Evolutionary conservation across 257 asterid species (phyloP), one percentile per base, ranked within the genome.

Genomic region (Lithospermum erythrorhizon): DNA sequence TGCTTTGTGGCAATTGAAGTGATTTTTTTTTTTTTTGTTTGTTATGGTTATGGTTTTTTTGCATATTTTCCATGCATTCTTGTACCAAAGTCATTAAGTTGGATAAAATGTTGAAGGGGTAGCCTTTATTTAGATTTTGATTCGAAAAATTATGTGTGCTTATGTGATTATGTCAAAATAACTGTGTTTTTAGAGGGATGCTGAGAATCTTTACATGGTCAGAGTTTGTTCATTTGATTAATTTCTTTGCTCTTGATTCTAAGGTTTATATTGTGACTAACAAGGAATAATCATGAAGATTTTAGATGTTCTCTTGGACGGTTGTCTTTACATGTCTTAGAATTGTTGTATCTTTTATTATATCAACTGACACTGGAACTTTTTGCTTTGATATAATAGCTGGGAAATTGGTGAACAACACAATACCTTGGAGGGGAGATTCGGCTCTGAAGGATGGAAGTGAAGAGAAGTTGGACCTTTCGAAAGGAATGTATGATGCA

Each of bases 401-500:
- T 13, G 98, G 98, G 35, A 87, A 79, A 63, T 63, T 90, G 83
- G 93, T 60, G 55, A 63, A 82, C 13, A 85, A 82, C 56, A 54
- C 24, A 53, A 85, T 90, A 67, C 15, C 79, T 0, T 90, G 98
- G 98, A 73, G 98, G 68, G 98, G 95, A 29, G 82, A 85, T 69
- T 90, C 98, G 15, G 91, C 71, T 29, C 68, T 90, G 29, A 55
- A 66, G 21, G 98, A 90, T 58, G 98, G 98, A 21, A 82, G 62
- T 20, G 74, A 75, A 20, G 96, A 77, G 24, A 82, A 77, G 56
- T 1, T 90, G 68, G 96, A 90, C 75, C 95, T 90, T 10, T 85
- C 95, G 0, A 88, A 79, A 74, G 98, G 98, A 15, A 80, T 90
- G 95, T 90, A 78, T 47, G 96, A 90, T 68, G 96, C 96, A 0